Evolutionary conservation across 1,284 basidiomycete species (phyloP).

Genomic region (Marasmius fiardii): DNA sequence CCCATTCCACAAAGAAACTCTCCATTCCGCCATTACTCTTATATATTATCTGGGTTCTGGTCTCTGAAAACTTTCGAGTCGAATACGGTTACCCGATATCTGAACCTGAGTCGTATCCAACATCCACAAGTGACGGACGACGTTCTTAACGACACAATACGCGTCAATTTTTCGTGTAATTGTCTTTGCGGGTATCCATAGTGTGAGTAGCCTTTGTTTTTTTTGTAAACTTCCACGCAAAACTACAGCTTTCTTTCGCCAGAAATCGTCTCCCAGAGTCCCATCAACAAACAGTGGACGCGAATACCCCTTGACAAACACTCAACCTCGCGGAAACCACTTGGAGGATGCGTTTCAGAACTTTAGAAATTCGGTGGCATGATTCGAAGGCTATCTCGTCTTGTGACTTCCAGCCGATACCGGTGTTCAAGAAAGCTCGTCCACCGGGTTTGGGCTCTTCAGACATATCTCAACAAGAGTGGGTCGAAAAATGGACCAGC

Average conservation of each 20-base stretch:
- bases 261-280: background rate
- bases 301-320: no score
- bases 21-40: background rate
- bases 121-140: background rate
- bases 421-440: conserved; percentile 70
- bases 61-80: no score
- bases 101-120: no score
- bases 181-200: background rate
- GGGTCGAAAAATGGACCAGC: conserved; percentile 33
- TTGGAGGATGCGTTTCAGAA: conserved; percentile 72
- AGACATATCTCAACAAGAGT: conserved; percentile 22
- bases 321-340: background rate
- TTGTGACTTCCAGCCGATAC: conserved; percentile 86
- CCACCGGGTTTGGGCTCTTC: conserved; percentile 31
- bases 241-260: no score
- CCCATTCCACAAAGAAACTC: background rate
- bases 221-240: background rate
- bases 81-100: no score
- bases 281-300: background rate
- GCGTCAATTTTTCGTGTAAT: conserved; percentile 12
- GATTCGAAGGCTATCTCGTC: conserved; percentile 92
- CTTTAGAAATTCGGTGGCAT: conserved; percentile 92
- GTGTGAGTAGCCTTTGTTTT: background rate
- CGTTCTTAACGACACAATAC: conserved; percentile 1
- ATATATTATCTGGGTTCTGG: background rate